Base-by-base conservation (phyloP, 2,329 filamentous ascomycete genomes). In the Talaromyces sp. region DNA sequence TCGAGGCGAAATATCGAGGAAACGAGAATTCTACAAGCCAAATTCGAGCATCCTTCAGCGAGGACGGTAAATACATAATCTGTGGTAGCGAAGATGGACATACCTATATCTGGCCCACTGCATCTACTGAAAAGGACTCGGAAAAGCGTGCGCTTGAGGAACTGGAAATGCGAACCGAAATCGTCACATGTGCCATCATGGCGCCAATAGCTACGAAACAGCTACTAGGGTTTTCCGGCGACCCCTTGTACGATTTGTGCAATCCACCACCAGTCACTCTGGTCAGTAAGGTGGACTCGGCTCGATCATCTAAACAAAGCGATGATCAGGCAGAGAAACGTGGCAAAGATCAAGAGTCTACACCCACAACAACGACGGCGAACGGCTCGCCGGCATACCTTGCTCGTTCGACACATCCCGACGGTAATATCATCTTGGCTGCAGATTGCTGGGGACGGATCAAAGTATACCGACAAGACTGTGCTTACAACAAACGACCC, bases 391-490 rank as follows among this genome's bases (percentile, higher is more conserved):
- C 92, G 0, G 86, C 88, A 0, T 96, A 96, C 70, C 76, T 93
- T 39, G 84, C 91, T 11, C 87, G 92, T 16, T 89, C 88, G 6
- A 84, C 83, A 16, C 95, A 99, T 72, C 79, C 81, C 14, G 87
- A 88, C 64, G 95, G 95, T 28, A 91, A 96, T 69, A 97, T 99
- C 66, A 88, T 99, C 62, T 86, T 98, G 57, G 96, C 93, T 0
- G 91, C 93, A 1, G 93, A 97, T 73, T 91, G 92, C 69, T 87
- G 86, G 0, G 95, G 95, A 39, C 85, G 87, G 28, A 95, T 99
- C 77, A 97, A 97, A 73, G 89, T 98, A 0, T 97, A 97, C 72
- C 86, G 95, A 21, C 93, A 98, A 75, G 95, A 99, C 73, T 97
- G 93, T 72, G 95, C 93, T 0, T 91, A 85, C 69, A 77, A 82